phyloP scores from a whole-genome alignment of 2,329 filamentous ascomycete genomes.

The Aspergillus hiratsukae region DNA sequence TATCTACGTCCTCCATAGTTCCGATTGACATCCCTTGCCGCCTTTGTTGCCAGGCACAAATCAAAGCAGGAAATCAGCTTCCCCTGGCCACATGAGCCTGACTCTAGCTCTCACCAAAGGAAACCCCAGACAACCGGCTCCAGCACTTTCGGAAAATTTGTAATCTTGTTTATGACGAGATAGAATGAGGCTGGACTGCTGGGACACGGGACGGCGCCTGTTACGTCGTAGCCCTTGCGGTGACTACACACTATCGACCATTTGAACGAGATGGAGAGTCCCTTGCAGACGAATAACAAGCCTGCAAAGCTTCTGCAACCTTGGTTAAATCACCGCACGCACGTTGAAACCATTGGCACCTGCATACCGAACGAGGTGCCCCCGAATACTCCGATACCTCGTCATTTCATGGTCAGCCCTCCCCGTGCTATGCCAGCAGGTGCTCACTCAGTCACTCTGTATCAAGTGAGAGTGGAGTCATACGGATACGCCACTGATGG shows the following conservation, averaged over 20 bases:
- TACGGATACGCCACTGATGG: not conserved
- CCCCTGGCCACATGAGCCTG: not conserved
- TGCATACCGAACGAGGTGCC: slow-evolving; percentile 12
- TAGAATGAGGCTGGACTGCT: not conserved
- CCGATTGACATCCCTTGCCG: not conserved
- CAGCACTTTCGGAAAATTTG: not conserved
- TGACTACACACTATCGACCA: not conserved
- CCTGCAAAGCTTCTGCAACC: not conserved
- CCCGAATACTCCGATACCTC: not conserved
- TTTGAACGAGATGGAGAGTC: not conserved
- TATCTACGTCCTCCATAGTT: not conserved
- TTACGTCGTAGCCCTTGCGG: not conserved
- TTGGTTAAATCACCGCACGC: not conserved
- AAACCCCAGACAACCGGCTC: not conserved
- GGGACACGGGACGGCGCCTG: not conserved
- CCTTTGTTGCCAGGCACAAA: not conserved
- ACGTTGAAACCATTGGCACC: not conserved
- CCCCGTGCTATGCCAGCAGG: not conserved
- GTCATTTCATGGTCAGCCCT: not conserved
- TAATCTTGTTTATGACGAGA: not conserved
- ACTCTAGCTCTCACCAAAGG: not conserved
- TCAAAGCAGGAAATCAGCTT: not conserved
- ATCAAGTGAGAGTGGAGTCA: not conserved
- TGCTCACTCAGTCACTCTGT: not conserved
- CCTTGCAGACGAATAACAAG: not conserved